Conservation (phyloP, 805 yeast genomes). For the Spathaspora girioi region DNA sequence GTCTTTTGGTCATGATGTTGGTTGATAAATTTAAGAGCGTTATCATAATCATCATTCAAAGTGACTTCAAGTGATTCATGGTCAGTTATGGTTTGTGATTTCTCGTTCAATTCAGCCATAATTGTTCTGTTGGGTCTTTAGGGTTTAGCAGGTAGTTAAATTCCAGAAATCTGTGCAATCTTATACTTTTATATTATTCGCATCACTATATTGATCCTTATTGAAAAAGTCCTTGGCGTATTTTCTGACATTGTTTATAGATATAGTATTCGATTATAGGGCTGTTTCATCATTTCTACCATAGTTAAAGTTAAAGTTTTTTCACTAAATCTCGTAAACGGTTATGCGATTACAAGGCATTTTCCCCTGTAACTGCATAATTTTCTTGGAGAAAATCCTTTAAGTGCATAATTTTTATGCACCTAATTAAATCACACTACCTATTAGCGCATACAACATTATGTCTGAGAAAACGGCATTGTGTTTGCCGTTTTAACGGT, state of each 20-base stretch:
- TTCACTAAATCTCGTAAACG: not conserved
- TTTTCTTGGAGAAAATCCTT: not conserved
- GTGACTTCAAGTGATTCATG: not conserved
- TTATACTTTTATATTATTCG: not conserved
- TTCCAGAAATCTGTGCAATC: not conserved
- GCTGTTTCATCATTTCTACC: not conserved
- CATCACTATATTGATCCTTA: not conserved
- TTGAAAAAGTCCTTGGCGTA: not conserved
- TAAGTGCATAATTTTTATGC: not conserved
- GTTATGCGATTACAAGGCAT: not conserved
- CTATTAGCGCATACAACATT: not conserved
- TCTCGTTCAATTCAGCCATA: not conserved
- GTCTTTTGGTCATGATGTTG: not conserved
- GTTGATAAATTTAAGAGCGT: constrained; percentile 7
- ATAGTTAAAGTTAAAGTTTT: not conserved
- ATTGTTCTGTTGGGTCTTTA: not conserved
- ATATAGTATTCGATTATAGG: not conserved
- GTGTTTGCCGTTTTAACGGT: not conserved
- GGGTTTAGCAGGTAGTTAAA: not conserved
- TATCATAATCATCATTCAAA: constrained; percentile 5
- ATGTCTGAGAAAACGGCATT: not conserved
- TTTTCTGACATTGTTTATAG: not conserved
- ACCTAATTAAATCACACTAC: not conserved
- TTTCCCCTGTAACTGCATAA: not conserved
- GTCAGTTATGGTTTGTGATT: not conserved